A percentile compares a stretch with the other conserved stretches of the same genome.
Evolutionary conservation across 805 yeast species (phyloP).

Genomic region (Priceomyces carsonii): DNA sequence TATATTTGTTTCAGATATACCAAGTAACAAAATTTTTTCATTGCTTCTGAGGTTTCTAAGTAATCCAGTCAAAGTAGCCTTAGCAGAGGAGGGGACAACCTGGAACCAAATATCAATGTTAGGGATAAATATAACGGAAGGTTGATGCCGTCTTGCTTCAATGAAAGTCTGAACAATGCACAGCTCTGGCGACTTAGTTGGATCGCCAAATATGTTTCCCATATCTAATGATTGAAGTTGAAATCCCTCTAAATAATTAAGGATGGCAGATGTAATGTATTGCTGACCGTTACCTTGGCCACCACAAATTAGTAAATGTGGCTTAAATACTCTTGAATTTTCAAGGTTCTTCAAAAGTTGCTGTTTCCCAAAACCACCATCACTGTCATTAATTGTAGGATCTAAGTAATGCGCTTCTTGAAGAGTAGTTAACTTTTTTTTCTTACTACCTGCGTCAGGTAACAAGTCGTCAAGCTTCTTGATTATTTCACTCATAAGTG

Average conservation of each 20-base stretch:
- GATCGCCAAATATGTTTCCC: constrained; percentile 72
- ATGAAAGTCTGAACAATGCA: constrained; percentile 78
- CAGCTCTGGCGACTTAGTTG: constrained; percentile 80
- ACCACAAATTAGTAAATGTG: constrained; percentile 77
- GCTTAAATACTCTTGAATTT: constrained; percentile 72
- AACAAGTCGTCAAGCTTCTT: constrained; percentile 54
- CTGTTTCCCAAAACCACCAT: constrained; percentile 70
- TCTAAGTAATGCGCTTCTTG: constrained; percentile 72
- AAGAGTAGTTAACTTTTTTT: constrained; percentile 52
- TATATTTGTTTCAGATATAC: constrained; percentile 57
- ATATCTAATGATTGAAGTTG: constrained; percentile 86
- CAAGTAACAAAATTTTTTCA: constrained; percentile 75
- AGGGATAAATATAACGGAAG: constrained; percentile 82
- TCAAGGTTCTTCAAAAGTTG: constrained; percentile 54
- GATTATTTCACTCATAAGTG: constrained; percentile 48
- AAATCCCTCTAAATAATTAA: constrained; percentile 83
- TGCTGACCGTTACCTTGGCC: constrained; percentile 81
- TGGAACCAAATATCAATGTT: constrained; percentile 75
- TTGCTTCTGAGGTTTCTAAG: constrained; percentile 66
- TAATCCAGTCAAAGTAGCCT: constrained; percentile 69
- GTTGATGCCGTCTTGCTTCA: constrained; percentile 88
- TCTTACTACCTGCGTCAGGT: constrained; percentile 47
- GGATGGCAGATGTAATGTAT: constrained; percentile 77
- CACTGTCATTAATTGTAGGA: constrained; percentile 53
- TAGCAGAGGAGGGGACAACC: constrained; percentile 67